These are phyloP conservation scores for Persicaria tinctoria DNA, from an alignment of 148 eudicot genomes.

Conservation along the genomic window DNA sequence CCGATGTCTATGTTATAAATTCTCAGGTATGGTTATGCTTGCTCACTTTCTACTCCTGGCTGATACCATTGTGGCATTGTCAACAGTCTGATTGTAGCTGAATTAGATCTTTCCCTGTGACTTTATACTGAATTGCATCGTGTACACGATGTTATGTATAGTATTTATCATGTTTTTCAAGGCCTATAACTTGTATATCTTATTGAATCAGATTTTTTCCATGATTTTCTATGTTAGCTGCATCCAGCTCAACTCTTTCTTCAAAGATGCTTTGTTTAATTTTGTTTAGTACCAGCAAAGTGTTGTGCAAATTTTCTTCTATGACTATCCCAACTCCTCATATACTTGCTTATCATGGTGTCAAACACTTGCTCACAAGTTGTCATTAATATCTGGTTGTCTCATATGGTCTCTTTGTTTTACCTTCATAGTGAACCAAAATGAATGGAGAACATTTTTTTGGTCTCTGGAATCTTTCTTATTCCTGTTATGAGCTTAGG, in stretches of 20 bases:
- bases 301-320: no score
- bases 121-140: neutral
- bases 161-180: neutral
- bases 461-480: no score
- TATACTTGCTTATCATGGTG: no score
- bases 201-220: neutral
- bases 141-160: neutral
- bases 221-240: neutral
- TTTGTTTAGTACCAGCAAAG: no score
- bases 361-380: no score
- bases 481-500: no score
- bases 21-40: slow-evolving; percentile 57
- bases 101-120: neutral
- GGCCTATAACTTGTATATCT: neutral
- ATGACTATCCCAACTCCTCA: no score
- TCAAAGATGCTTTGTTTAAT: neutral
- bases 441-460: no score
- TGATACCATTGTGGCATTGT: neutral
- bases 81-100: neutral
- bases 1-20: slow-evolving; percentile 89
- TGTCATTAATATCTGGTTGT: no score
- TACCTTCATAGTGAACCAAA: no score
- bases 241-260: neutral
- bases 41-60: no score
- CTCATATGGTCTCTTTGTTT: no score